Percentiles rank a stretch among this genome's conserved stretches.
phyloP scores from a whole-genome alignment of 2,329 filamentous ascomycete species.

The Aspergillus sp. region DNA sequence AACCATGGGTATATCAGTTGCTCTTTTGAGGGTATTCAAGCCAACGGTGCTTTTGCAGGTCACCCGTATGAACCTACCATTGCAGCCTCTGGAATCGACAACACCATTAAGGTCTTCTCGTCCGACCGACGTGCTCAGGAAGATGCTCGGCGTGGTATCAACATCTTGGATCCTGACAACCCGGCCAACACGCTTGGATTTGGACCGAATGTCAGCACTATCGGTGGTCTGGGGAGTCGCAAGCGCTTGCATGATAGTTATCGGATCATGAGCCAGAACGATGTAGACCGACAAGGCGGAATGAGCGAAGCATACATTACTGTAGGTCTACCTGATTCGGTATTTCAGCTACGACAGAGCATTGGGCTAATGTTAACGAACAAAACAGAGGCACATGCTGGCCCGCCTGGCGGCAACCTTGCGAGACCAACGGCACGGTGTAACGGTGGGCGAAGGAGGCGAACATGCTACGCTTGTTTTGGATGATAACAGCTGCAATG shows the following conservation, averaged over 20 bases:
- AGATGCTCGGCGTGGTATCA: conserved; percentile 58
- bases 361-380: conserved; percentile 18
- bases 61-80: conserved; percentile 69
- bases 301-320: conserved; percentile 60
- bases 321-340: conserved; percentile 36
- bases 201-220: conserved; percentile 26
- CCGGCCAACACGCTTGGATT: conserved; percentile 38
- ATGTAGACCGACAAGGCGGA: conserved; percentile 60
- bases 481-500: conserved; percentile 13
- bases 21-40: background rate
- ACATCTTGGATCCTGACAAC: conserved; percentile 55
- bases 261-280: conserved; percentile 63
- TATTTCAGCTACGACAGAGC: background rate
- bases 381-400: conserved; percentile 49
- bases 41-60: conserved; percentile 39
- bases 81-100: conserved; percentile 67
- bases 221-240: conserved; percentile 56
- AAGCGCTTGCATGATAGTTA: conserved; percentile 63
- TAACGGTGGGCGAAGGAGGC: conserved; percentile 30
- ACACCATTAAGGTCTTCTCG: conserved; percentile 69
- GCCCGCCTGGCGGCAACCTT: conserved; percentile 41
- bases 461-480: conserved; percentile 16
- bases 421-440: conserved; percentile 14
- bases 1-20: background rate
- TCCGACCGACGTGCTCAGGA: conserved; percentile 60